Evolutionary conservation across 2,329 filamentous ascomycete species (phyloP).

Genomic region (Fusarium paranaense): DNA sequence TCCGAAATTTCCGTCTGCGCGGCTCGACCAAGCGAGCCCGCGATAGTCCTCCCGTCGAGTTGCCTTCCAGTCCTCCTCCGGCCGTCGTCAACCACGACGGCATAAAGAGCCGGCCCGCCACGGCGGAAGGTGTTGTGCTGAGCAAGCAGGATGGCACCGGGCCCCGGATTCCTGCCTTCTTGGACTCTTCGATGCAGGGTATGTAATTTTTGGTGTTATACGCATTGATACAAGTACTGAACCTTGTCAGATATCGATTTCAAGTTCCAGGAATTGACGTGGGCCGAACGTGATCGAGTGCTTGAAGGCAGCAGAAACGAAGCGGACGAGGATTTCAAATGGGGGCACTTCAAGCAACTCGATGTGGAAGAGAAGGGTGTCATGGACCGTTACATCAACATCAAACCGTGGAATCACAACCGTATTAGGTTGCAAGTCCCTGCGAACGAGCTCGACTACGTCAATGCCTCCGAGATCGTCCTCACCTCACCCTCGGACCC

Average conservation of each 20-base stretch:
- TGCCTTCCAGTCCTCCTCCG: slow-evolving; percentile 46
- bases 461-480: slow-evolving; percentile 81
- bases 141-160: slow-evolving; percentile 20
- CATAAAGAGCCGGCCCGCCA: slow-evolving; percentile 42
- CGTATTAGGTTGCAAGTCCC: slow-evolving; percentile 85
- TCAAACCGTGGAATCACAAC: slow-evolving; percentile 90
- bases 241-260: slow-evolving; percentile 56
- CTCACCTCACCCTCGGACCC: slow-evolving; percentile 60
- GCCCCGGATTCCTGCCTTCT: slow-evolving; percentile 53
- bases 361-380: slow-evolving; percentile 45
- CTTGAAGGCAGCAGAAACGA: slow-evolving; percentile 54
- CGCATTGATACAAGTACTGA: slow-evolving; percentile 15
- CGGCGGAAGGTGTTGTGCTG: slow-evolving; percentile 32
- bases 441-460: slow-evolving; percentile 78
- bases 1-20: slow-evolving; percentile 59
- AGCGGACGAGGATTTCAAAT: slow-evolving; percentile 46
- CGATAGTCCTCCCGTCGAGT: slow-evolving; percentile 53
- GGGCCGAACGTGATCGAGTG: slow-evolving; percentile 64
- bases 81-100: slow-evolving; percentile 54
- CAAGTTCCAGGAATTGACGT: slow-evolving; percentile 66
- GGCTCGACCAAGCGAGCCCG: slow-evolving; percentile 60
- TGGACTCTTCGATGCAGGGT: slow-evolving; percentile 54
- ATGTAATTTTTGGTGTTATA: slow-evolving; percentile 20
- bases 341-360: slow-evolving; percentile 51
- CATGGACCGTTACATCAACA: slow-evolving; percentile 88